Evolutionary conservation across 208 protist genomes (phyloP), one percentile per base, ranked within the genome.

Genomic region (Crithidia expoeki): DNA sequence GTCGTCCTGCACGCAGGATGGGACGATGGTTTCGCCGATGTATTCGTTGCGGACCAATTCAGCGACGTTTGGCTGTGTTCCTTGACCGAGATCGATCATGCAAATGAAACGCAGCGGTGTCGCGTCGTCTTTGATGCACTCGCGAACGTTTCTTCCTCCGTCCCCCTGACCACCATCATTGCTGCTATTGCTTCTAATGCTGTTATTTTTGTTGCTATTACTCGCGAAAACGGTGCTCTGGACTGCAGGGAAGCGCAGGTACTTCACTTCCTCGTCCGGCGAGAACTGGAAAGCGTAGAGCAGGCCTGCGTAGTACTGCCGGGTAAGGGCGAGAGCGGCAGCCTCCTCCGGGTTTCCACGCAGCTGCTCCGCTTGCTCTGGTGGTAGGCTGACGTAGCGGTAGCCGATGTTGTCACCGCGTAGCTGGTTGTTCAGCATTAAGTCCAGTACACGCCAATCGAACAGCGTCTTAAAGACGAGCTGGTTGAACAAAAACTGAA

Each of bases 401-500:
- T 83, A 94, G 27, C 92, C 92, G 28, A 96, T 61, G 52, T 96
- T 96, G 74, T 96, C 92, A 40, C 92, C 92, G 10, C 92, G 85
- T 2, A 96, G 82, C 68, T 96, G 87, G 28, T 81, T 79, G 56
- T 94, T 83, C 34, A 96, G 79, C 89, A 96, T 94, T 19, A 96
- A 42, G 67, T 96, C 92, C 23, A 94, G 74, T 28, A 96, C 74
- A 2, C 66, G 76, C 79, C 81, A 96, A 63, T 96, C 83, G 65
- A 94, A 94, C 19, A 94, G 59, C 16, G 75, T 66, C 65, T 85
- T 86, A 25, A 79, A 53, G 28, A 63, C 82, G 38, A 96, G 84
- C 66, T 96, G 92, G 28, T 68, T 67, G 57, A 83, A 96, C 14
- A 96, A 62, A 68, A 96, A 89, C 72, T 94, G 89, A 64, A 96